Evolutionary conservation across 2,329 filamentous ascomycete genomes (phyloP).

Genomic region (Penicillium sp.): DNA sequence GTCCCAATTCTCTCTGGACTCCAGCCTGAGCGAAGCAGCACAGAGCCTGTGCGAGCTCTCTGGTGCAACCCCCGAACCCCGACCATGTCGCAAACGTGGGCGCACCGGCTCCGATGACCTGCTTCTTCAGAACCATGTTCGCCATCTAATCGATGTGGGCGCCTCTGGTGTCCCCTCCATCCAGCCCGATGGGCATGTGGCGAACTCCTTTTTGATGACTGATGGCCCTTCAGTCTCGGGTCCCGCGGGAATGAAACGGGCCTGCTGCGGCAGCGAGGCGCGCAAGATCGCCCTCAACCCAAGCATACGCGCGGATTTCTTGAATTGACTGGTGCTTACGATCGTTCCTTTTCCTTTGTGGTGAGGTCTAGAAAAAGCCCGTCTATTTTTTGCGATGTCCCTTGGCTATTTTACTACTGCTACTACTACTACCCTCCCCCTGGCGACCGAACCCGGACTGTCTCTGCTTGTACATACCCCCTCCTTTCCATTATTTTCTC

Average conservation of each 20-base stretch:
- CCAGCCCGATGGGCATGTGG: slow-evolving; percentile 36
- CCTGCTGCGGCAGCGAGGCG: slow-evolving; percentile 46
- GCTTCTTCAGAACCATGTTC: slow-evolving; percentile 43
- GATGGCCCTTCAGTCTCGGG: slow-evolving; percentile 35
- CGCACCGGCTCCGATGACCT: slow-evolving; percentile 46
- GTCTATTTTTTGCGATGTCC: no score
- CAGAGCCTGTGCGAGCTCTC: slow-evolving; percentile 48
- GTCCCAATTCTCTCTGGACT: slow-evolving; percentile 39
- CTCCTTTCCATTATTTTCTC: slow-evolving; percentile 5
- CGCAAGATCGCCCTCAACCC: slow-evolving; percentile 41
- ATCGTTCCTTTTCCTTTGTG: slow-evolving; percentile 21
- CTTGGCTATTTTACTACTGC: no score
- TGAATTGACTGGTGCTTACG: slow-evolving; percentile 25
- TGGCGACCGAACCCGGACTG: slow-evolving; percentile 28
- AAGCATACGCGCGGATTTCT: slow-evolving; percentile 35
- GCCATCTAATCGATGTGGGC: slow-evolving; percentile 39
- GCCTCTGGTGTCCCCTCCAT: slow-evolving; percentile 30
- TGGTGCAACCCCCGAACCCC: slow-evolving; percentile 33
- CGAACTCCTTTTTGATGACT: slow-evolving; percentile 37
- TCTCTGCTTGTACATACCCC: slow-evolving; percentile 29
- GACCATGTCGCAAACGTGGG: slow-evolving; percentile 44
- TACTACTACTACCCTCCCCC: no score
- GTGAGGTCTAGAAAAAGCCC: slow-evolving; percentile 34
- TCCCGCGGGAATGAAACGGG: slow-evolving; percentile 45
- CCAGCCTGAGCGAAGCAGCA: slow-evolving; percentile 42